Evolutionary conservation across 768 basidiomycete species (phyloP).

Genomic region (Boletus pseudo-olivaceus): DNA sequence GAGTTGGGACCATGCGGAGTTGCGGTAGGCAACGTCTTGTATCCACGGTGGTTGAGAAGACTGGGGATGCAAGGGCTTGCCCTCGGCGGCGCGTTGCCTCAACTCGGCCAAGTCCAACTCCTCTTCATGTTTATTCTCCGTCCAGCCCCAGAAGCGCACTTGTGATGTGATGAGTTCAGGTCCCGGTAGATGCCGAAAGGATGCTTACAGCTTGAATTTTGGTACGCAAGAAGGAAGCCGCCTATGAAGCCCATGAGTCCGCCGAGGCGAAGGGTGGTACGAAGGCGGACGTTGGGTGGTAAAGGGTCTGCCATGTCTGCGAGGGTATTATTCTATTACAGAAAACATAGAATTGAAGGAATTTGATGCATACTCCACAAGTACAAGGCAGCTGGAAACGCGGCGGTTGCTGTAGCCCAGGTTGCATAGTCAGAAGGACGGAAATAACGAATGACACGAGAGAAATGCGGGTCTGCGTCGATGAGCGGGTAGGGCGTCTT

Average conservation of each 20-base stretch:
- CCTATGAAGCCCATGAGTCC: slow-evolving; percentile 82
- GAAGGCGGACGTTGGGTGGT: slow-evolving; percentile 35
- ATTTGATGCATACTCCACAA: slow-evolving; percentile 64
- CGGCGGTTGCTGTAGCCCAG: slow-evolving; percentile 78
- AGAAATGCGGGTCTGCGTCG: slow-evolving; percentile 88
- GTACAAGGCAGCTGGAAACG: slow-evolving; percentile 77
- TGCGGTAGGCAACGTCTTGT: slow-evolving; percentile 80
- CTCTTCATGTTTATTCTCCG: slow-evolving; percentile 82
- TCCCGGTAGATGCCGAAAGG: slow-evolving; percentile 5
- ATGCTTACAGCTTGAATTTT: slow-evolving; percentile 76
- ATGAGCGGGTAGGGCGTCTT: slow-evolving; percentile 83
- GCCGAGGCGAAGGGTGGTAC: slow-evolving; percentile 48
- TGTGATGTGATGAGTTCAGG: slow-evolving; percentile 13
- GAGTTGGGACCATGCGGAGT: slow-evolving; percentile 90
- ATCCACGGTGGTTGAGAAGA: slow-evolving; percentile 82
- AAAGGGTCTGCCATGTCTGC: slow-evolving; percentile 46
- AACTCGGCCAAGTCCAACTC: slow-evolving; percentile 76
- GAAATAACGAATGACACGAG: slow-evolving; percentile 85
- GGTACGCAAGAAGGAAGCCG: slow-evolving; percentile 92
- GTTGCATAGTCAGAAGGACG: slow-evolving; percentile 81
- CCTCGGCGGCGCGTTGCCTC: slow-evolving; percentile 65
- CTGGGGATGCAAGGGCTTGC: slow-evolving; percentile 83
- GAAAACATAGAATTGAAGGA: neutral
- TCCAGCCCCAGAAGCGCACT: slow-evolving; percentile 97
- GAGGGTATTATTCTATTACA: slow-evolving; percentile 11